A percentile compares a stretch with the other conserved stretches of the same genome.
phyloP scores from a whole-genome alignment of 2,329 filamentous ascomycete species.

The Arthrobotrys pseudoclavata region DNA sequence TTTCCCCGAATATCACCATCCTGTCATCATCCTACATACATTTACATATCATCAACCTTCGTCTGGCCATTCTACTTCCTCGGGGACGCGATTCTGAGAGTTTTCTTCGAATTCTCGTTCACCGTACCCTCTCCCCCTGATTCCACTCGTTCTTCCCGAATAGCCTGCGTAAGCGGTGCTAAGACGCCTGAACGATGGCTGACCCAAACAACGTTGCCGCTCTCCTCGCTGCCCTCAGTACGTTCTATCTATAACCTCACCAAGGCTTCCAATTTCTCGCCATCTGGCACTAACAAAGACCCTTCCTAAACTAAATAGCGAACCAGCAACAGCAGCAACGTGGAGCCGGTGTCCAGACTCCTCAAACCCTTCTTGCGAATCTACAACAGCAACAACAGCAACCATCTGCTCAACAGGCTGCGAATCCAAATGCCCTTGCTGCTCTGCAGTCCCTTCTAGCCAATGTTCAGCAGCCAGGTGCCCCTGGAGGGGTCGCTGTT shows the following conservation, averaged over 20 bases:
- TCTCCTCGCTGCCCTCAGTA: conserved; percentile 63
- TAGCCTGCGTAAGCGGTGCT: conserved; percentile 30
- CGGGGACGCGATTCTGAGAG: conserved; percentile 10
- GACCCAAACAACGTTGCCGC: conserved; percentile 63
- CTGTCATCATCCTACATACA: neutral
- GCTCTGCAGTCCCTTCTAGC: conserved; percentile 52
- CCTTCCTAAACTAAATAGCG: conserved; percentile 23
- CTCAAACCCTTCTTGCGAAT: conserved; percentile 34
- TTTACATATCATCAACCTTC: neutral
- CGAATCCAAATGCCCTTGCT: conserved; percentile 42
- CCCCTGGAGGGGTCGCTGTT: conserved; percentile 57
- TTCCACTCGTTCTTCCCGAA: neutral
- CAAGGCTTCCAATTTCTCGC: neutral
- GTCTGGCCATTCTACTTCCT: neutral
- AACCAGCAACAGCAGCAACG: conserved; percentile 58
- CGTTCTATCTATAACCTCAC: conserved; percentile 12
- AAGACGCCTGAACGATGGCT: conserved; percentile 59
- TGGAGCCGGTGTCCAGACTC: conserved; percentile 52
- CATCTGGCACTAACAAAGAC: neutral
- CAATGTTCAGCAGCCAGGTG: conserved; percentile 42
- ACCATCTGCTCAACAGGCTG: conserved; percentile 32
- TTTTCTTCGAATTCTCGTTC: conserved; percentile 22
- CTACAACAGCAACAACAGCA: conserved; percentile 53
- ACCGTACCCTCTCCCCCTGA: conserved; percentile 28
- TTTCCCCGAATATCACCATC: neutral